A percentile compares a stretch with the other conserved stretches of the same genome.
Evolutionary conservation across 805 yeast species (phyloP).

Genomic region (Metschnikowia cerradonensis): DNA sequence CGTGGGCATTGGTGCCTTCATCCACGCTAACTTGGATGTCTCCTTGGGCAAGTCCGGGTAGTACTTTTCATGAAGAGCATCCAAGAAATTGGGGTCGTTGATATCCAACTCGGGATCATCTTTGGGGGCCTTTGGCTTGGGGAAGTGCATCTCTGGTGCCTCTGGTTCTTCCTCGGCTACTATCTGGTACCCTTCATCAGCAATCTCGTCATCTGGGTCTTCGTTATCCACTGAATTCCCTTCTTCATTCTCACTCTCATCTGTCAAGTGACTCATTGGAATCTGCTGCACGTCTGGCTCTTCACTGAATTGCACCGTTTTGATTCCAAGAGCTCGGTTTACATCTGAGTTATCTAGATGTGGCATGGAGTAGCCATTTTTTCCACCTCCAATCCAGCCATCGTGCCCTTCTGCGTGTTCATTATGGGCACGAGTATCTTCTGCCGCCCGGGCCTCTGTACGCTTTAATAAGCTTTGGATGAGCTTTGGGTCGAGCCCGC

Average conservation of each 20-base stretch:
- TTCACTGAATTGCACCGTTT: slow-evolving; percentile 16
- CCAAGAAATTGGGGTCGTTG: slow-evolving; percentile 73
- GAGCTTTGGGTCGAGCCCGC: slow-evolving; percentile 65
- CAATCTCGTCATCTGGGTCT: slow-evolving; percentile 39
- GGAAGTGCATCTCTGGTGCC: slow-evolving; percentile 57
- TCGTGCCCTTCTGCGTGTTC: slow-evolving; percentile 38
- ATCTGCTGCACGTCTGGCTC: slow-evolving; percentile 12
- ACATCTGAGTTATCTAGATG: slow-evolving; percentile 34
- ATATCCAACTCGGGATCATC: slow-evolving; percentile 47
- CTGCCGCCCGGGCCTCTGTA: slow-evolving; percentile 45
- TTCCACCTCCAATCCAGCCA: slow-evolving; percentile 41
- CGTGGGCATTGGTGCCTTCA: slow-evolving; percentile 60
- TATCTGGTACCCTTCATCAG: slow-evolving; percentile 41
- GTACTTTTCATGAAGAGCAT: slow-evolving; percentile 75
- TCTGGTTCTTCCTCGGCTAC: slow-evolving; percentile 38
- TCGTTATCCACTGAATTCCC: slow-evolving; percentile 22
- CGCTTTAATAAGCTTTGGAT: slow-evolving; percentile 55
- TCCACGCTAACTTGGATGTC: slow-evolving; percentile 83
- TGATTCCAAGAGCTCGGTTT: slow-evolving; percentile 34
- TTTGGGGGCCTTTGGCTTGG: slow-evolving; percentile 43
- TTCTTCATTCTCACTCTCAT: slow-evolving; percentile 21
- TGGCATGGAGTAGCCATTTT: slow-evolving; percentile 33
- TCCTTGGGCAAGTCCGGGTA: slow-evolving; percentile 89
- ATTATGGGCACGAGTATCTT: slow-evolving; percentile 23
- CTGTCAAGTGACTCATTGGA: slow-evolving; percentile 11